Evolutionary conservation across 768 basidiomycete species (phyloP).

Genomic region (Tubosaeta sp.): DNA sequence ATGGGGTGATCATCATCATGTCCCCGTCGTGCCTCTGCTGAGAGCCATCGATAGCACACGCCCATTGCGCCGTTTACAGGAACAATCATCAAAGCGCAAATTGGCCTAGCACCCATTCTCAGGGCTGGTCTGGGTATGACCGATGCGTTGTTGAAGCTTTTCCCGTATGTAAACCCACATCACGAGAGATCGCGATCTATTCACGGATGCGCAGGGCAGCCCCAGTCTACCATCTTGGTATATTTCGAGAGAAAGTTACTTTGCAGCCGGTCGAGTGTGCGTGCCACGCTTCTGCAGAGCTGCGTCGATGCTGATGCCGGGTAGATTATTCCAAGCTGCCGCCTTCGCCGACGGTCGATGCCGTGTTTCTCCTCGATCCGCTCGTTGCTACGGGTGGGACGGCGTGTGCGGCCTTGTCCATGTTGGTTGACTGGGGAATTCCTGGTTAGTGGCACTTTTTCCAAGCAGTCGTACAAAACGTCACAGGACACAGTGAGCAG

Average conservation of each 20-base stretch:
- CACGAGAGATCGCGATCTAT: conserved; percentile 2
- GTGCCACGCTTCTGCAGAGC: conserved; percentile 13
- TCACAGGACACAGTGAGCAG: conserved; percentile 44
- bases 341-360: conserved; percentile 66
- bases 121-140: conserved; percentile 94
- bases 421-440: conserved; percentile 84
- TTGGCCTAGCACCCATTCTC: conserved; percentile 88
- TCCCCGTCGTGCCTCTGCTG: not conserved
- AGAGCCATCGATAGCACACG: conserved; percentile 47
- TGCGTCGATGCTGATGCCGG: conserved; percentile 1
- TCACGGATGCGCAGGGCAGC: conserved; percentile 47
- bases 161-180: conserved; percentile 56
- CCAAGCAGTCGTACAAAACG: not conserved
- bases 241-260: conserved; percentile 82
- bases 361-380: conserved; percentile 87
- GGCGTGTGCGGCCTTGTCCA: conserved; percentile 78
- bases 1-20: conserved; percentile 46
- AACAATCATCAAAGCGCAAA: conserved; percentile 62
- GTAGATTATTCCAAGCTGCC: conserved; percentile 91
- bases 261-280: conserved; percentile 89
- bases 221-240: conserved; percentile 85
- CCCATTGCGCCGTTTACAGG: conserved; percentile 82
- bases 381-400: conserved; percentile 94
- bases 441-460: conserved; percentile 41
- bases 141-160: conserved; percentile 78